phyloP scores from a whole-genome alignment of 2,329 filamentous ascomycete species.

The Phialophora verrucosa region DNA sequence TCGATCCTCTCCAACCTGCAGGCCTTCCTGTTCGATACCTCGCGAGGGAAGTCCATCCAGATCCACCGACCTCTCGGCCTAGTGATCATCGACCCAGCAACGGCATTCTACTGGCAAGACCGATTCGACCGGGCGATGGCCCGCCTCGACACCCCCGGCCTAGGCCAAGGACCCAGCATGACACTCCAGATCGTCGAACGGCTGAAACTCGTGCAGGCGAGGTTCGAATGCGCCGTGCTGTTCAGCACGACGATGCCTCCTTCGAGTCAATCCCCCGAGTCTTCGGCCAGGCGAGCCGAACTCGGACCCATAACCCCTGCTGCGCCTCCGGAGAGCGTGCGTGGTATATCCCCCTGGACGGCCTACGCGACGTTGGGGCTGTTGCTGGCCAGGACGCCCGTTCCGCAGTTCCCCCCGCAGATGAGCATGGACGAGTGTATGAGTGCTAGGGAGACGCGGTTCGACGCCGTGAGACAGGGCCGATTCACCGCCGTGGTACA shows the following conservation, averaged over 20 bases:
- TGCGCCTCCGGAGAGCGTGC: neutral
- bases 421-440: slow-evolving; percentile 45
- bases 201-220: slow-evolving; percentile 46
- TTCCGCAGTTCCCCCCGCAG: slow-evolving; percentile 46
- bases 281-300: slow-evolving; percentile 10
- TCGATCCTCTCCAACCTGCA: slow-evolving; percentile 56
- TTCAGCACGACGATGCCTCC: slow-evolving; percentile 42
- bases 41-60: slow-evolving; percentile 46
- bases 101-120: slow-evolving; percentile 62
- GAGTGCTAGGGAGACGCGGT: slow-evolving; percentile 46
- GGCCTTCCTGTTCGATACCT: slow-evolving; percentile 55
- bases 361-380: slow-evolving; percentile 47
- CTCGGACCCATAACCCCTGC: slow-evolving; percentile 13
- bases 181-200: slow-evolving; percentile 30
- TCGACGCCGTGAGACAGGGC: slow-evolving; percentile 42
- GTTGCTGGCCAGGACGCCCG: slow-evolving; percentile 45
- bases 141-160: slow-evolving; percentile 47
- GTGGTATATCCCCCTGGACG: slow-evolving; percentile 47
- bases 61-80: slow-evolving; percentile 53
- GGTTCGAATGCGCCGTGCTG: slow-evolving; percentile 48
- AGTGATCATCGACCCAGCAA: slow-evolving; percentile 61
- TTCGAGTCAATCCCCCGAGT: slow-evolving; percentile 28
- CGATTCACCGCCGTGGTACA: slow-evolving; percentile 21
- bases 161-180: neutral
- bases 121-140: slow-evolving; percentile 53